Evolutionary conservation across 2,329 filamentous ascomycete genomes (phyloP), one percentile per base, ranked within the genome.

Genomic region (Amauroascus verrucosus): DNA sequence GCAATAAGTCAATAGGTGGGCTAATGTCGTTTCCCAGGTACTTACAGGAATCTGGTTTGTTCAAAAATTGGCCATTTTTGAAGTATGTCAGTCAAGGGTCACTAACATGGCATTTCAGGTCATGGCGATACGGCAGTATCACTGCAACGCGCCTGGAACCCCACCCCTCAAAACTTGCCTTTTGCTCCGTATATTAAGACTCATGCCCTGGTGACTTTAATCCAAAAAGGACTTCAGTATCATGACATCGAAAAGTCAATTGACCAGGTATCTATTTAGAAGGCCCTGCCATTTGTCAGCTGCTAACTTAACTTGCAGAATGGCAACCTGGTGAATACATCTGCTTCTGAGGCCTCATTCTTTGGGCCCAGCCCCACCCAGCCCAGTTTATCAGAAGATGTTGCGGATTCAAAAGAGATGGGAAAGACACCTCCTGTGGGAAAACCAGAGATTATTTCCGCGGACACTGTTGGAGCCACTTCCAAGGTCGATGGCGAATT

Each of bases 201-300:
- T 33, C 77, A 81, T 63, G 77, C 79, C 35, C 71, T 85, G 55
- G 72, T 84, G 44, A 74, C 76, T 43, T 71, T 85, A 51, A 77
- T 84, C 32, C 82, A 84, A 62, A 81, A 83, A 63, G 82, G 81
- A 52, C 69, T 85, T 43, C 72, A 75, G 56, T 77, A 77, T 63
- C 65, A 76, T 63, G 73, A 77, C 57, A 65, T 77, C 45, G 73
- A 75, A 56, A 66, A 72, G 57, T 72, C 72, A 6, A 63, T 77
- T 57, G 71, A 75, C 58, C 70, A 74, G 71, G 74, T 70, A 73
- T 51, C 67, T 65, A 30, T 24, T 2, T 2, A 24, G 30, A 18
- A 48, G 24, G 3, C 7, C 11, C 3, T 11, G 1, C 47, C 5
- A 33, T 33, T 37, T 24, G 37, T 13, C n/a, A 28, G 22, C 22